These are phyloP conservation scores for Wolfiporia cocos DNA, from an alignment of 1,284 basidiomycete species.

Conservation along the genomic window DNA sequence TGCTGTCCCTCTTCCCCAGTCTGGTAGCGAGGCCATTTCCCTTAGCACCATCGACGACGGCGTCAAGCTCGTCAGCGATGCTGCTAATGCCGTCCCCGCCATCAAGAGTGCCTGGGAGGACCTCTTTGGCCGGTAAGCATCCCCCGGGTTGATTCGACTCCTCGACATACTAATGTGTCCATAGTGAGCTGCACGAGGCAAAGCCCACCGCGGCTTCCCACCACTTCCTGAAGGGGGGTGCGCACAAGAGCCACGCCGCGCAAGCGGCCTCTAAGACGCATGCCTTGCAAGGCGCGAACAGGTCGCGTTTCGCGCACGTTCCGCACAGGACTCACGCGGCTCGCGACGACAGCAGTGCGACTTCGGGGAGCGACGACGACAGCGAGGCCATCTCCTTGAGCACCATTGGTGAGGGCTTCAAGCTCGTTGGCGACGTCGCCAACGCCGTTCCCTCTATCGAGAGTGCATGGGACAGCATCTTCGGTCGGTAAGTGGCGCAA, in stretches of 20 bases:
- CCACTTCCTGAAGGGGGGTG: too few relatives aligned
- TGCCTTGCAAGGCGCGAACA: too few relatives aligned
- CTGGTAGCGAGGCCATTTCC: slow-evolving; percentile 1
- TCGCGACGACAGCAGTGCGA: too few relatives aligned
- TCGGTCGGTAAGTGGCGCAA: background rate
- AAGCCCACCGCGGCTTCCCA: too few relatives aligned
- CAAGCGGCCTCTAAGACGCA: too few relatives aligned
- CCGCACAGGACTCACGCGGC: too few relatives aligned
- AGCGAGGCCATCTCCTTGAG: background rate
- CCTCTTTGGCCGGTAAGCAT: background rate
- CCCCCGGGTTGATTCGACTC: background rate
- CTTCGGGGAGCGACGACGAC: too few relatives aligned
- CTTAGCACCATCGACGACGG: background rate
- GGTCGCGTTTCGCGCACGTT: too few relatives aligned
- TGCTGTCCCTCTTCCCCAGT: too few relatives aligned
- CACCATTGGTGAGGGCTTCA: background rate
- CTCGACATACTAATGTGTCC: too few relatives aligned
- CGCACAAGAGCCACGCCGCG: too few relatives aligned
- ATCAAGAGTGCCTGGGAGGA: background rate
- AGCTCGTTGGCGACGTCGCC: background rate
- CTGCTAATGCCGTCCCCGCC: background rate
- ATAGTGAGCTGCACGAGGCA: too few relatives aligned
- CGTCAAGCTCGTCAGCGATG: slow-evolving; percentile 1
- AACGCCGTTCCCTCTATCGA: background rate
- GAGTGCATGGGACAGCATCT: background rate